phyloP scores from a whole-genome alignment of 179 eudicot species.

The Silene coronaria region DNA sequence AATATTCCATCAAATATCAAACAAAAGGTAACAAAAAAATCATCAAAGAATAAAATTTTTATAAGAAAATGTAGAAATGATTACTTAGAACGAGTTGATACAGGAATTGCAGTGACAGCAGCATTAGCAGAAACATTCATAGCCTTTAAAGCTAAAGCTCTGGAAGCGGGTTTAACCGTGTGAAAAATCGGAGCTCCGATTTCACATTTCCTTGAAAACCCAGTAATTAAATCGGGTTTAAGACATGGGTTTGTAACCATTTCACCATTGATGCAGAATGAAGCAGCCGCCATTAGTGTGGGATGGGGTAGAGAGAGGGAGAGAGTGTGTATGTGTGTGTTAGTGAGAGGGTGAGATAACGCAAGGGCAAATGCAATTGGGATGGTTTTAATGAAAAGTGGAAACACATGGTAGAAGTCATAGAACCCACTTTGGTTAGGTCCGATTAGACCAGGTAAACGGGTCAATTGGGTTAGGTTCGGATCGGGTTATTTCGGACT shows the following conservation, averaged over 20 bases:
- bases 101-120: constrained; percentile 28
- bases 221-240: constrained; percentile 22
- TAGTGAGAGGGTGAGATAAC: background rate
- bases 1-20: background rate
- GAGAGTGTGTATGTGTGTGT: background rate
- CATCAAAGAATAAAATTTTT: background rate
- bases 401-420: too few species aligned
- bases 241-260: constrained; percentile 17
- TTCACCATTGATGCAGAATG: constrained; percentile 19
- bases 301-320: background rate
- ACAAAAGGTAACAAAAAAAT: background rate
- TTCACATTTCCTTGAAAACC: constrained; percentile 25
- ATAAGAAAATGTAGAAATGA: background rate
- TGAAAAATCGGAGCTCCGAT: constrained; percentile 21
- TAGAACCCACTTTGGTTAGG: too few species aligned
- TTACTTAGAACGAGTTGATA: constrained; percentile 29
- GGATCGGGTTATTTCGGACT: too few species aligned
- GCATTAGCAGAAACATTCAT: constrained; percentile 25
- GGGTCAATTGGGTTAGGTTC: too few species aligned
- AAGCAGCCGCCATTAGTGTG: constrained; percentile 30
- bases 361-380: background rate
- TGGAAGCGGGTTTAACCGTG: constrained; percentile 21
- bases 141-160: constrained; percentile 14
- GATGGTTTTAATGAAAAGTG: too few species aligned
- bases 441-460: too few species aligned